Base-by-base conservation (phyloP, 805 yeast species). In the Ogataea angusta region DNA sequence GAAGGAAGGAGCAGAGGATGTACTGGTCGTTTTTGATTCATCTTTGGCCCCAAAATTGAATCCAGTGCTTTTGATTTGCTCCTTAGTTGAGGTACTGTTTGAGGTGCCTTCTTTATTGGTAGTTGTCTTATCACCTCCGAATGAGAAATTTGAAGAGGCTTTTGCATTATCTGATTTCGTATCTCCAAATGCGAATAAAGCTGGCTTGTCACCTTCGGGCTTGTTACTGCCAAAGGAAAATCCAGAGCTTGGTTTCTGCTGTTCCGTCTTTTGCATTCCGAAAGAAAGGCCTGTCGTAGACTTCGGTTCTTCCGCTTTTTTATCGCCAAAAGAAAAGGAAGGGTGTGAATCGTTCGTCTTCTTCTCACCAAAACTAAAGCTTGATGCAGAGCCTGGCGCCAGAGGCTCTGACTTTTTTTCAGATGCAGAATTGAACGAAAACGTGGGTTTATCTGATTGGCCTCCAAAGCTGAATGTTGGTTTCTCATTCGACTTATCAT, bases 251-350 rank as follows among this genome's bases (percentile, higher is more conserved):
- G 50, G 45, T 21, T 43, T 42, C 15, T 42, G 38, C 7, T 34
- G 45, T 16, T 43, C 27, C 7, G 21, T 19, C 9, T 19, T 19
- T 19, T 19, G 21, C 5, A 23, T 13, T 18, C 43, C 47, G 15
- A 39, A 39, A 8, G 47, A 39, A 21, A 43, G 36, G 17, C 45
- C 35, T 23, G 39, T 21, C 6, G 48, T 30, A 15, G 48, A 43
- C 27, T 41, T 43, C 15, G 41, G 30, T 5, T 25, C 45, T 18
- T 42, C 49, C 10, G 42, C 40, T 18, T 50, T 50, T 18, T 42
- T 47, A 1, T 28, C 47, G 1, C 43, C 47, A 17, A 39, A 36
- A 9, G 47, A 39, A 18, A 43, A 36, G 12, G 43, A n/a, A 16
- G 40, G 40, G 15, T 24, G 18, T 10, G 27, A 1, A 10, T 21